Conservation (phyloP, 768 basidiomycete genomes). For the Russula abietina region DNA sequence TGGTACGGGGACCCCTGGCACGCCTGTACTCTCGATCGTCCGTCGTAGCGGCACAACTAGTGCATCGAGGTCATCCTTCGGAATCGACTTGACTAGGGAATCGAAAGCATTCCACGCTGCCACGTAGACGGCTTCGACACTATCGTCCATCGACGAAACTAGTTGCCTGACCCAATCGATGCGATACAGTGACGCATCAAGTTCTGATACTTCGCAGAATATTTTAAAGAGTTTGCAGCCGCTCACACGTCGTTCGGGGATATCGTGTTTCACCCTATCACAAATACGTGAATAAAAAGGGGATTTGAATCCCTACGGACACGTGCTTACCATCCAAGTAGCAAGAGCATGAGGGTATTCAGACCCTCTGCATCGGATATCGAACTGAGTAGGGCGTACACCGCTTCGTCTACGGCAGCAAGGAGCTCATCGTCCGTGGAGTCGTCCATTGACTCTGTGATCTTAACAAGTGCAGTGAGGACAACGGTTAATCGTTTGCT, state of each 20-base stretch:
- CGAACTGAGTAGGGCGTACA: slow-evolving; percentile 68
- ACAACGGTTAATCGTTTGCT: slow-evolving; percentile 78
- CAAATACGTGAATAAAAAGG: neutral
- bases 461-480: slow-evolving; percentile 71
- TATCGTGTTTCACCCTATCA: slow-evolving; percentile 71
- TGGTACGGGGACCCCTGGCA: slow-evolving; percentile 69
- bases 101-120: slow-evolving; percentile 83
- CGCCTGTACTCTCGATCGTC: slow-evolving; percentile 79
- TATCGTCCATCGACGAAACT: slow-evolving; percentile 76
- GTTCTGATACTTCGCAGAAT: slow-evolving; percentile 78
- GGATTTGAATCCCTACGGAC: neutral
- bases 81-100: slow-evolving; percentile 78
- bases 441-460: slow-evolving; percentile 53
- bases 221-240: slow-evolving; percentile 71
- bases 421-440: slow-evolving; percentile 61
- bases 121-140: slow-evolving; percentile 64
- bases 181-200: slow-evolving; percentile 80
- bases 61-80: slow-evolving; percentile 89
- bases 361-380: slow-evolving; percentile 83
- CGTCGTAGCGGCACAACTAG: slow-evolving; percentile 85
- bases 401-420: slow-evolving; percentile 66
- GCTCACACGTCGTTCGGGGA: slow-evolving; percentile 64
- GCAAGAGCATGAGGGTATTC: slow-evolving; percentile 80
- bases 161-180: slow-evolving; percentile 94
- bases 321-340: slow-evolving; percentile 74